A percentile compares a stretch with the other conserved stretches of the same genome.
These are phyloP conservation scores for Stagonosporopsis tanaceti DNA, from an alignment of 2,329 filamentous ascomycete species.

Conservation along the genomic window DNA sequence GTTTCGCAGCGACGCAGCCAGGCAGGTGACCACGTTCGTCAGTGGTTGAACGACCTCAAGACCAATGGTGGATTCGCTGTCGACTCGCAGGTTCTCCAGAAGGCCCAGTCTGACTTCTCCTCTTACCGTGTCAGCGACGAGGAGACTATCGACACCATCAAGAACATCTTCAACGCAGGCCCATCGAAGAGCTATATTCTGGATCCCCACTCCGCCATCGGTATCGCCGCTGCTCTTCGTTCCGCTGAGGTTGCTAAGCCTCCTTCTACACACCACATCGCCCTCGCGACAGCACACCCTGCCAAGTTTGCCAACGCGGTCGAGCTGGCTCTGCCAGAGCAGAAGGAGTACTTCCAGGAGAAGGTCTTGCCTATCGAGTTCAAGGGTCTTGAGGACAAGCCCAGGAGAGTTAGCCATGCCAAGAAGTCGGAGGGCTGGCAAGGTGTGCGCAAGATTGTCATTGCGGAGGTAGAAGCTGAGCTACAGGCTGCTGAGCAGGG, in stretches of 20 bases:
- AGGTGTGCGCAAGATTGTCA: slow-evolving; percentile 77
- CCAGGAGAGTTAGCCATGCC: slow-evolving; percentile 75
- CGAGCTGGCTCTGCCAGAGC: slow-evolving; percentile 75
- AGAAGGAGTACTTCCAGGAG: slow-evolving; percentile 77
- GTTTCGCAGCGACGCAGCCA: slow-evolving; percentile 57
- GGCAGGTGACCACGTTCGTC: slow-evolving; percentile 75
- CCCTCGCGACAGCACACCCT: slow-evolving; percentile 91
- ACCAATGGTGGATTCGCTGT: slow-evolving; percentile 83
- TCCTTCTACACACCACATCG: slow-evolving; percentile 71
- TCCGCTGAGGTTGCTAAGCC: slow-evolving; percentile 65
- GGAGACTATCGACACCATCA: slow-evolving; percentile 59
- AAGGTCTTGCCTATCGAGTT: slow-evolving; percentile 85
- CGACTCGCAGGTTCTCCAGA: slow-evolving; percentile 73
- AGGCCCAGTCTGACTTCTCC: slow-evolving; percentile 77
- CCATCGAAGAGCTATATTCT: slow-evolving; percentile 72
- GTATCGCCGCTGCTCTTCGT: slow-evolving; percentile 76
- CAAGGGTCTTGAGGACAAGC: slow-evolving; percentile 76
- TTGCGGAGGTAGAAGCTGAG: slow-evolving; percentile 70
- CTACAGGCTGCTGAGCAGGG: slow-evolving; percentile 41
- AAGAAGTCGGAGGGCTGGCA: slow-evolving; percentile 72
- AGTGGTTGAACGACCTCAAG: slow-evolving; percentile 85
- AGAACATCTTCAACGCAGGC: slow-evolving; percentile 58
- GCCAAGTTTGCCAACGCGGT: slow-evolving; percentile 93
- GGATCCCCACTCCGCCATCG: slow-evolving; percentile 92
- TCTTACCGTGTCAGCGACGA: slow-evolving; percentile 73